Evolutionary conservation across 495 filamentous ascomycete genomes (phyloP).

Genomic region (Tuber indicum): DNA sequence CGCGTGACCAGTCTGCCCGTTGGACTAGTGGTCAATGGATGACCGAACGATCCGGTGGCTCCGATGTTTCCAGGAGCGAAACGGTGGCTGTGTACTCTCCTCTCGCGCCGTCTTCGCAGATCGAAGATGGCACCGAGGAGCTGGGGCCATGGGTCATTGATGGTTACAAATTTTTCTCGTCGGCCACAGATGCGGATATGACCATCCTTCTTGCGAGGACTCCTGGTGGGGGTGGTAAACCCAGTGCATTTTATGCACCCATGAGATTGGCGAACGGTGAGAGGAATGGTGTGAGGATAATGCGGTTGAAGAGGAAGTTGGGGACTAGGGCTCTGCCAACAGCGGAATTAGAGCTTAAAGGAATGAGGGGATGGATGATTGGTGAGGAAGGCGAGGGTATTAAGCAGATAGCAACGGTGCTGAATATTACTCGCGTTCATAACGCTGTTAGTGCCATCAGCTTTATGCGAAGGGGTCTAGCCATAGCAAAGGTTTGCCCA

Average conservation of each 20-base stretch:
- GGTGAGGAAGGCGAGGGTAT: slow-evolving; percentile 60
- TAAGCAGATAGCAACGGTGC: slow-evolving; percentile 57
- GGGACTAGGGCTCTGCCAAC: slow-evolving; percentile 64
- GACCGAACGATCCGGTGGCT: slow-evolving; percentile 71
- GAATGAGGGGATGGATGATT: slow-evolving; percentile 58
- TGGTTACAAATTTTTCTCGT: slow-evolving; percentile 75
- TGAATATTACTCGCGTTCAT: slow-evolving; percentile 65
- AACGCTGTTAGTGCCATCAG: slow-evolving; percentile 54
- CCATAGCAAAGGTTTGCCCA: slow-evolving; percentile 55
- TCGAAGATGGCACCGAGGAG: slow-evolving; percentile 43
- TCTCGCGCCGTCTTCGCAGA: slow-evolving; percentile 21
- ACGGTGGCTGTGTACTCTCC: slow-evolving; percentile 51
- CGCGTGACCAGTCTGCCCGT: slow-evolving; percentile 52
- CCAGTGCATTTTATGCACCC: slow-evolving; percentile 64
- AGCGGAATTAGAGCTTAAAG: slow-evolving; percentile 59
- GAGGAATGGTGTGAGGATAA: slow-evolving; percentile 62
- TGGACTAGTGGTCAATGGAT: slow-evolving; percentile 85
- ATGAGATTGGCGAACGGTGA: slow-evolving; percentile 52
- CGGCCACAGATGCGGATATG: slow-evolving; percentile 65
- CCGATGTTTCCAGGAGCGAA: slow-evolving; percentile 66
- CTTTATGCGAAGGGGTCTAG: slow-evolving; percentile 56
- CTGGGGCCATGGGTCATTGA: slow-evolving; percentile 57
- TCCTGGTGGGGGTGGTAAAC: slow-evolving; percentile 44
- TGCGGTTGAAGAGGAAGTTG: slow-evolving; percentile 63
- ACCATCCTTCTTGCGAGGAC: slow-evolving; percentile 65